Base-by-base conservation (phyloP, 1,284 basidiomycete genomes). In the Leucoagaricus sp. region DNA sequence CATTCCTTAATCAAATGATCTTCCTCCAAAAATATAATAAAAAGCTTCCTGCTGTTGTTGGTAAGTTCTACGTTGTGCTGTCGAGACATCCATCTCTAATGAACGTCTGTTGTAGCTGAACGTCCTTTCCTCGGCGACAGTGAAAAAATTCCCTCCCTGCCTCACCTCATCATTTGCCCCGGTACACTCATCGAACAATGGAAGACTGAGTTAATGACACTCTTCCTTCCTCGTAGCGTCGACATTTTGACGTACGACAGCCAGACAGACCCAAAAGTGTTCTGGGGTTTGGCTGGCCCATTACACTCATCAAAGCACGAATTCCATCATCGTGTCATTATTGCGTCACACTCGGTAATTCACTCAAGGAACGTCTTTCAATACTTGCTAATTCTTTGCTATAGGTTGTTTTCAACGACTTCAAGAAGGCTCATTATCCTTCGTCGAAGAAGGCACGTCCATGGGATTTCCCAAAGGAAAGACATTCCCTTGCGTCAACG, bases 91-190 rank as follows among this genome's bases (percentile, higher is more conserved):
- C 31, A 33, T 7, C 31, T 33, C 31, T 33, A 13, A 33, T 33
- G 13, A 33, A 33, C 6, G 7, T 33, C 7, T 33, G 6, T 33
- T 6, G 12, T 33, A 33, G 17, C 6, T 6, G 1, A 53, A 44
- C 26, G 29, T 21, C n/a, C 3, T 7, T 33, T 6, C 7, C 31
- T 33, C 31, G 31, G 31, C 12, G 42, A 42, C 2, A 58, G 49
- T 0, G 23, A 23, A 0, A 36, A 41, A 1, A 17, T 70, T 13
- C 61, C 63, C 0, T 29, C 54, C 8, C 58, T 58, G 1, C 60
- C 65, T 1, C 66, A 68, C 41, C 60, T 72, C 9, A 64, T 72
- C 17, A 23, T 70, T 23, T 64, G 64, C 1, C 69, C 69, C 3
- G 66, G 65, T 7, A 69, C 67, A 0, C 45, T 72, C 0, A 26